A percentile compares a stretch with the other conserved stretches of the same genome.
phyloP scores from a whole-genome alignment of 495 filamentous ascomycete species.

The Achaetomiella virescens region DNA sequence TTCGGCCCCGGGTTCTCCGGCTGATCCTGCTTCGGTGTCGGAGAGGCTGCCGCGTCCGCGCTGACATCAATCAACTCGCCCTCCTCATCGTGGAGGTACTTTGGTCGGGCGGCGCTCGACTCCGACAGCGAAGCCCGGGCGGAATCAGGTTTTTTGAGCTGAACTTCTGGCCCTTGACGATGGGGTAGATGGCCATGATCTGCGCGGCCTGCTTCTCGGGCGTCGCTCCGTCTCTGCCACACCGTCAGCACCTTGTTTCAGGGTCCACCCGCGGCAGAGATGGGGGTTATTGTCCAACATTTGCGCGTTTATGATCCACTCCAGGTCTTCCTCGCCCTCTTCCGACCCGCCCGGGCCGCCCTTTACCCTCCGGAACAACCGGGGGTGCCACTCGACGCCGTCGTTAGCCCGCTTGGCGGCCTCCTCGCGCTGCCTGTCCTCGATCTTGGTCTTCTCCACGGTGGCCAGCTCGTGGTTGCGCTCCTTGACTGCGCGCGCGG shows the following conservation, averaged over 20 bases:
- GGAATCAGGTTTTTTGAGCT: slow-evolving; percentile 37
- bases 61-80: slow-evolving; percentile 44
- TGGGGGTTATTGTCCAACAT: slow-evolving; percentile 53
- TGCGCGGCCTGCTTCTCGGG: slow-evolving; percentile 73
- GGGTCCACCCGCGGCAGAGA: neutral
- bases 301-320: slow-evolving; percentile 89
- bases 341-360: slow-evolving; percentile 66
- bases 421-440: slow-evolving; percentile 85
- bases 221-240: slow-evolving; percentile 52
- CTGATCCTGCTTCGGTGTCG: neutral
- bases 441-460: slow-evolving; percentile 90
- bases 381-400: slow-evolving; percentile 83
- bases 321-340: slow-evolving; percentile 80
- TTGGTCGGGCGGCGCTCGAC: slow-evolving; percentile 3
- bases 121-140: slow-evolving; percentile 22
- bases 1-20: neutral
- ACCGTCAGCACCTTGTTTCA: slow-evolving; percentile 22
- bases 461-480: slow-evolving; percentile 86
- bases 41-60: neutral
- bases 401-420: slow-evolving; percentile 74
- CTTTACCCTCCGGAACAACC: slow-evolving; percentile 69
- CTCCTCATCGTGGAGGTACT: neutral
- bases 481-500: slow-evolving; percentile 70
- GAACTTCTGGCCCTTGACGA: slow-evolving; percentile 65
- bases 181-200: slow-evolving; percentile 79